phyloP scores from a whole-genome alignment of 2,329 filamentous ascomycete genomes.

The Ophiostoma perfectum region DNA sequence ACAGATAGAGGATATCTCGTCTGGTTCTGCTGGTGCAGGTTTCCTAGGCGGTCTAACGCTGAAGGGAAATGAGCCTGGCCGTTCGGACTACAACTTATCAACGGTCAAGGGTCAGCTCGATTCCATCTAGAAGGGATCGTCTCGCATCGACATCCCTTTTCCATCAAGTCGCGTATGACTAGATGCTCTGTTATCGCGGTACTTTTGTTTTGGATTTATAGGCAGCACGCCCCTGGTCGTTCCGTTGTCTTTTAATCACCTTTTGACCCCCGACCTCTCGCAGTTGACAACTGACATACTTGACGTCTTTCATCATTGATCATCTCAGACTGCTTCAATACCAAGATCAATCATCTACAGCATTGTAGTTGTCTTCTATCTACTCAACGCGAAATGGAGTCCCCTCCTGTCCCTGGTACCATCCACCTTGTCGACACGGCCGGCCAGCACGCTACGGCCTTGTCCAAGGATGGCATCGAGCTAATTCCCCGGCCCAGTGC shows the following conservation, averaged over 20 bases:
- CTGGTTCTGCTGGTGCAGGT: too few species aligned
- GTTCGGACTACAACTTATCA: not conserved
- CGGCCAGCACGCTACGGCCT: slow-evolving; percentile 28
- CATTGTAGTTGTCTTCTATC: not conserved
- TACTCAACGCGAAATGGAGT: not conserved
- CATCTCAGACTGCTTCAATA: not conserved
- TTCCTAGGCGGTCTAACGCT: not conserved
- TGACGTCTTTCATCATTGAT: not conserved
- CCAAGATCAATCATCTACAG: not conserved
- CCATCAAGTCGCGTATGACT: not conserved
- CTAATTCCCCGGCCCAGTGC: slow-evolving; percentile 38
- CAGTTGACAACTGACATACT: not conserved
- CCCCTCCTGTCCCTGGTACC: slow-evolving; percentile 35
- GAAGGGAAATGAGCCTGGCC: not conserved
- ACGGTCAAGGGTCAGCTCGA: not conserved
- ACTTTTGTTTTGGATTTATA: slow-evolving; percentile 6
- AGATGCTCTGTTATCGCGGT: not conserved
- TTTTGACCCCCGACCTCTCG: not conserved
- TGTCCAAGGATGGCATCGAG: slow-evolving; percentile 33
- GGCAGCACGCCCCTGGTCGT: not conserved
- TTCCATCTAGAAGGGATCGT: slow-evolving; percentile 3
- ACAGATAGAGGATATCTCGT: not conserved
- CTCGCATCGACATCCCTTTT: not conserved
- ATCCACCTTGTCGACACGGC: slow-evolving; percentile 40
- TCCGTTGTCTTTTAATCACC: not conserved